These are phyloP conservation scores for Trichoderma virens DNA, from an alignment of 495 filamentous ascomycete genomes.

Conservation along the genomic window DNA sequence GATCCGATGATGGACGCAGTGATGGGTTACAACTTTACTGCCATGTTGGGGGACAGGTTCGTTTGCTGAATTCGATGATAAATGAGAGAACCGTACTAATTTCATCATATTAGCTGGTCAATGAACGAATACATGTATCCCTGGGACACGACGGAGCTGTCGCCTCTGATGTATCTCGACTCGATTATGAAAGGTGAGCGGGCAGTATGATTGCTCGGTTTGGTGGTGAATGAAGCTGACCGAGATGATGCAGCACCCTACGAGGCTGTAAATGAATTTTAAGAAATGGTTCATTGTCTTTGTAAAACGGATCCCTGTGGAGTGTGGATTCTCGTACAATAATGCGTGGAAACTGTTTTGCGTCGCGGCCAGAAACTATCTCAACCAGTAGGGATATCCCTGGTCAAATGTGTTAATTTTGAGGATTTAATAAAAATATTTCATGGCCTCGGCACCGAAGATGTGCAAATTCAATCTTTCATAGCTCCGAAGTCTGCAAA, in stretches of 20 bases:
- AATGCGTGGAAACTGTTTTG: too few relatives aligned
- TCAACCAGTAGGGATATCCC: too few relatives aligned
- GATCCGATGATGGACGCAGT: neutral
- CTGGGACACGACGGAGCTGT: neutral
- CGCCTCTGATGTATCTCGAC: neutral
- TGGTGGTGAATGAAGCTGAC: neutral
- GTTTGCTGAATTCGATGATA: too few relatives aligned
- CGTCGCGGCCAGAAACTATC: too few relatives aligned
- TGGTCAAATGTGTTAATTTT: too few relatives aligned
- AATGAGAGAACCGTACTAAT: neutral
- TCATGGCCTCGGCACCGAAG: too few relatives aligned
- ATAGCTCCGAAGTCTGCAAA: too few relatives aligned
- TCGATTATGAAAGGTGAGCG: neutral
- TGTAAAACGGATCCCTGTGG: too few relatives aligned
- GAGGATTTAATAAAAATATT: too few relatives aligned
- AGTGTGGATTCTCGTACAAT: too few relatives aligned
- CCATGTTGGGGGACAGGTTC: neutral
- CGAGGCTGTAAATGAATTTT: neutral
- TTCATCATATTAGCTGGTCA: neutral
- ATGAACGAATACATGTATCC: neutral
- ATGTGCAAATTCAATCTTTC: too few relatives aligned
- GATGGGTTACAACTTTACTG: neutral
- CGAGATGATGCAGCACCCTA: neutral
- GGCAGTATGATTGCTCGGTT: neutral
- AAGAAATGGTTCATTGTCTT: neutral